Evolutionary conservation across 305 asterid genomes (phyloP), one percentile per base, ranked within the genome.

Genomic region (Solanum aculeatissimum): DNA sequence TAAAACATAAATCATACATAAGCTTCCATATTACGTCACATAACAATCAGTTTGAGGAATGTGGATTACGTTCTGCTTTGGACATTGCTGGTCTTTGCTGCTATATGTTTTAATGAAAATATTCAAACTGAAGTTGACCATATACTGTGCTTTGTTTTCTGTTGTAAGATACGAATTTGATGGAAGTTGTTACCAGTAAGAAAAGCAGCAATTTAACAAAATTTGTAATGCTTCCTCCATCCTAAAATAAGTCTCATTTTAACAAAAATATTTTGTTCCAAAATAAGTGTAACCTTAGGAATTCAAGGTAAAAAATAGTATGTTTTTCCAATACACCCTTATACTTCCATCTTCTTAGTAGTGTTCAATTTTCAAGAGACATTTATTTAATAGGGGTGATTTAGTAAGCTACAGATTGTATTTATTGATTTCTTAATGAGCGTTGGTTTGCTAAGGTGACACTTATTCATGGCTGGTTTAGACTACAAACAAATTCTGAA

Each of bases 401-500:
- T 35, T 23, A 23, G 38, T 25, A 60, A 23, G 25, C 69, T 60
- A 60, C 18, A 23, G 9, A 23, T 60, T 60, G 69, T 12, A 60
- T 23, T 60, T 60, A 16, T 23, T 60, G 69, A 23, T 60, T 23
- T 5, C 38, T 60, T 23, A 60, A 60, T 60, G 18, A 32, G 5
- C 2, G 9, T 60, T 60, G 19, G 5, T 60, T 60, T 60, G 38
- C 38, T 60, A 60, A 60, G 1, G 69, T 60, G 35, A 60, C 69
- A 60, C 29, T 60, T 60, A 60, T 38, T 79, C 83, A 19, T 79
- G 38, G 8, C 51, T 79, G 83, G 51, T 85, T 75, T 80, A 78
- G 72, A 53, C 86, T 71, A 84, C 38, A 85, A 65, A 62, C 69
- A 43, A 80, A 63, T 32, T 60, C 82, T 83, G 66, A 72, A 87